A percentile compares a stretch with the other conserved stretches of the same genome.
Conservation (phyloP, 2,329 filamentous ascomycete species). For the Clathrospora elynae region DNA sequence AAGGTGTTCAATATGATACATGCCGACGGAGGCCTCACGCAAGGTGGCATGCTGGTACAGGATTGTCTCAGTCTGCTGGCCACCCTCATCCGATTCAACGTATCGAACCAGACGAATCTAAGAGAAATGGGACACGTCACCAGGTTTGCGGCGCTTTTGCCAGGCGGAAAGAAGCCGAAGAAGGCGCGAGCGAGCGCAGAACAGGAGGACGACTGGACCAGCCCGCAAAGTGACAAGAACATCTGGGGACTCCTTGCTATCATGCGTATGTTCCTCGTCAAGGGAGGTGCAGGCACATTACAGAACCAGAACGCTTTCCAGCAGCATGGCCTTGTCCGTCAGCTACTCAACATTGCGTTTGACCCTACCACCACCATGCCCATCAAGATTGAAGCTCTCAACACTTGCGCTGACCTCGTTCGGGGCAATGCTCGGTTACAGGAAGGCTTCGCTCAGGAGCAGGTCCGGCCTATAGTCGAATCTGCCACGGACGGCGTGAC, state of each 20-base stretch:
- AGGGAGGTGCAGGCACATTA: slow-evolving; percentile 77
- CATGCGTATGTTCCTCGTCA: slow-evolving; percentile 80
- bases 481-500: slow-evolving; percentile 49
- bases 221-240: slow-evolving; percentile 82
- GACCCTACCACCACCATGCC: slow-evolving; percentile 71
- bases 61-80: slow-evolving; percentile 90
- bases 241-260: slow-evolving; percentile 88
- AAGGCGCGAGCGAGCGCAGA: slow-evolving; percentile 58
- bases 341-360: slow-evolving; percentile 83
- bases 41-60: slow-evolving; percentile 86
- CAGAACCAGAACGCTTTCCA: slow-evolving; percentile 87
- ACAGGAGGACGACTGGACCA: slow-evolving; percentile 73
- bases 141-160: slow-evolving; percentile 71
- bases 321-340: slow-evolving; percentile 77
- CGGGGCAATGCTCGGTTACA: slow-evolving; percentile 79
- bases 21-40: slow-evolving; percentile 76
- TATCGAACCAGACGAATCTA: slow-evolving; percentile 92
- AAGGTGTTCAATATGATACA: slow-evolving; percentile 81
- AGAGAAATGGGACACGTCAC: slow-evolving; percentile 84
- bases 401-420: slow-evolving; percentile 87
- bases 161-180: slow-evolving; percentile 61
- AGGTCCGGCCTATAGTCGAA: slow-evolving; percentile 68
- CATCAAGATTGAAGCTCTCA: slow-evolving; percentile 84
- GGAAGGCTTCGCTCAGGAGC: slow-evolving; percentile 85
- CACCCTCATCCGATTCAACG: slow-evolving; percentile 84